Conservation (phyloP, 2,329 filamentous ascomycete genomes). For the Knufia fluminis region DNA sequence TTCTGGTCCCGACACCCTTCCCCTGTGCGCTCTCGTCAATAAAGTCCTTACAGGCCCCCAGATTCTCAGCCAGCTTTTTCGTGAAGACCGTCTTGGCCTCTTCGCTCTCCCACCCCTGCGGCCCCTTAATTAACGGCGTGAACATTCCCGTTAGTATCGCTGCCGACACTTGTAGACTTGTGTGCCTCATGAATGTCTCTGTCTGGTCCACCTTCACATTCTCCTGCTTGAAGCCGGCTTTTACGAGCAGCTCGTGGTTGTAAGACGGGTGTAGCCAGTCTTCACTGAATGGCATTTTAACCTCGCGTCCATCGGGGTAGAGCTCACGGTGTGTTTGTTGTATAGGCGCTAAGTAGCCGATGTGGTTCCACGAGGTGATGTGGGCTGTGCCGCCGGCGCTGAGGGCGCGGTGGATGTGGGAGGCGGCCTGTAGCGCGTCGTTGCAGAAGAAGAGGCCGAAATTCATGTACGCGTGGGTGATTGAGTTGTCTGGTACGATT, state of each 20-base stretch:
- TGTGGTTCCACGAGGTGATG: constrained; percentile 17
- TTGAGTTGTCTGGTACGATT: background rate
- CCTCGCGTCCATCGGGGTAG: constrained; percentile 3
- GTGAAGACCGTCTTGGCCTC: background rate
- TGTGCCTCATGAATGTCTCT: background rate
- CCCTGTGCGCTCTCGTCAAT: background rate
- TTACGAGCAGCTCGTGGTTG: background rate
- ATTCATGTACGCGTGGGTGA: constrained; percentile 14
- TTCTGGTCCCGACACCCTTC: background rate
- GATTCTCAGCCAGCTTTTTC: background rate
- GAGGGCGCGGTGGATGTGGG: constrained; percentile 20
- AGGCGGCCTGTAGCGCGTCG: constrained; percentile 13
- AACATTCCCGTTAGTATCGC: background rate
- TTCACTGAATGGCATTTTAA: background rate
- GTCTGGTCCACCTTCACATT: background rate
- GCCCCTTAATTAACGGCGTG: background rate
- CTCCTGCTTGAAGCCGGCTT: background rate
- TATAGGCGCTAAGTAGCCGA: background rate
- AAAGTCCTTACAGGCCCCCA: background rate
- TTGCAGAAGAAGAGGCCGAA: constrained; percentile 19
- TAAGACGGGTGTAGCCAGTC: background rate
- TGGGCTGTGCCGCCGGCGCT: constrained; percentile 14
- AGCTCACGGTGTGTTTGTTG: background rate
- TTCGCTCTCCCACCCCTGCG: constrained; percentile 2
- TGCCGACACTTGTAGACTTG: background rate